phyloP scores from a whole-genome alignment of 2,329 filamentous ascomycete species.

The Exophiala oligosperma region DNA sequence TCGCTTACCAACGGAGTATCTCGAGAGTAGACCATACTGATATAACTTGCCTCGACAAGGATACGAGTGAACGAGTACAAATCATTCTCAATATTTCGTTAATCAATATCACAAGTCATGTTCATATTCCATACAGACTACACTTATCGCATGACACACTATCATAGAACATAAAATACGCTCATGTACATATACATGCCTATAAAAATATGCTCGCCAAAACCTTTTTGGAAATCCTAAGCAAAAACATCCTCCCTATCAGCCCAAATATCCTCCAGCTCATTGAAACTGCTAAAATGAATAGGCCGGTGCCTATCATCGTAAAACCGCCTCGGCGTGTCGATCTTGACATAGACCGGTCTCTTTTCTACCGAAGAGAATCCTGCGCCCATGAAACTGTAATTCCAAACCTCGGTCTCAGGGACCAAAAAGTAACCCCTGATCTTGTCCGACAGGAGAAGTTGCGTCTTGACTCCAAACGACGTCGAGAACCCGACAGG shows the following conservation, averaged over 20 bases:
- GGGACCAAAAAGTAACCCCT: conserved; percentile 95
- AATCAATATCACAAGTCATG: too few relatives aligned
- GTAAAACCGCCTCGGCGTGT: conserved; percentile 85
- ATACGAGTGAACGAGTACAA: too few relatives aligned
- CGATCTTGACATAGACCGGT: conserved; percentile 85
- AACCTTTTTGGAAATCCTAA: conserved; percentile 45
- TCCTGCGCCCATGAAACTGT: conserved; percentile 92
- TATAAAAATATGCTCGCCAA: too few relatives aligned
- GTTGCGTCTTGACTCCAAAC: conserved; percentile 94
- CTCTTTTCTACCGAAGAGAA: conserved; percentile 91
- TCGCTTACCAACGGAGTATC: too few relatives aligned
- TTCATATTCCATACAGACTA: too few relatives aligned
- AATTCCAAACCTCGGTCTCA: conserved; percentile 90
- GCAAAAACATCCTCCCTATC: conserved; percentile 92
- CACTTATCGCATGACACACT: too few relatives aligned
- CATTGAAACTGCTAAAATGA: conserved; percentile 96
- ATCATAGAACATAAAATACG: too few relatives aligned
- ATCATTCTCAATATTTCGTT: too few relatives aligned
- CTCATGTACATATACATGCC: too few relatives aligned
- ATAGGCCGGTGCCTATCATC: conserved; percentile 87
- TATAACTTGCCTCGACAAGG: too few relatives aligned
- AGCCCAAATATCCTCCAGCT: conserved; percentile 95
- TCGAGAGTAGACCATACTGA: too few relatives aligned
- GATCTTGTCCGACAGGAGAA: conserved; percentile 89
- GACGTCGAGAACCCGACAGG: conserved; percentile 88